Conservation (phyloP, 495 filamentous ascomycete species). For the Neurospora sp. region DNA sequence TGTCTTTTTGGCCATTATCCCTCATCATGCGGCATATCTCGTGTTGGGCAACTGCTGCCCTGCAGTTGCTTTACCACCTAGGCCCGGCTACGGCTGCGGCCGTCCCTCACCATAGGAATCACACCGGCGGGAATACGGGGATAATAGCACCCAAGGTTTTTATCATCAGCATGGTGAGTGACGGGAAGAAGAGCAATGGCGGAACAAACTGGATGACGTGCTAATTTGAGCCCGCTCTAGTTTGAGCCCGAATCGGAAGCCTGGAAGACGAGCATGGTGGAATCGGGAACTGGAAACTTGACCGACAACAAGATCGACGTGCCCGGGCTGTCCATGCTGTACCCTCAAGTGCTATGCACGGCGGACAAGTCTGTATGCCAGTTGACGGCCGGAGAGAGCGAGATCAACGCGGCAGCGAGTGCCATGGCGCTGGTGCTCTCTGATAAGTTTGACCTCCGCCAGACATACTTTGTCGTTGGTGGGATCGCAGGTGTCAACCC, state of each 20-base stretch:
- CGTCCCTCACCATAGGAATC: not conserved
- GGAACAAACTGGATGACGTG: not conserved
- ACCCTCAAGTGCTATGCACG: conserved; percentile 54
- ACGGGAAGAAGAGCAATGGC: not conserved
- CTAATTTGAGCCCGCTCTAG: conserved; percentile 22
- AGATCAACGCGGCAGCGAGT: conserved; percentile 66
- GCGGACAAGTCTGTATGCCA: conserved; percentile 50
- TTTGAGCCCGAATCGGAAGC: conserved; percentile 57
- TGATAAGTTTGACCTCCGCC: conserved; percentile 50
- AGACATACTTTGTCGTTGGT: conserved; percentile 61
- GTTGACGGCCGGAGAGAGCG: conserved; percentile 44
- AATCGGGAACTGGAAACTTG: conserved; percentile 35
- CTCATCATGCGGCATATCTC: not conserved
- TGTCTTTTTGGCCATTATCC: not conserved
- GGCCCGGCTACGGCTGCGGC: not conserved
- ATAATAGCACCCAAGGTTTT: conserved; percentile 56
- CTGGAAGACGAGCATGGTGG: conserved; percentile 53
- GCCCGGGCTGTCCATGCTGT: conserved; percentile 56
- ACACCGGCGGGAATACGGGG: not conserved
- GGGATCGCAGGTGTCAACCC: conserved; percentile 69
- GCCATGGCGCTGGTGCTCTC: conserved; percentile 50
- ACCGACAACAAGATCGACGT: conserved; percentile 55
- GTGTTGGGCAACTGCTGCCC: not conserved
- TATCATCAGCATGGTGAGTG: conserved; percentile 57
- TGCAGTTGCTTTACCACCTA: not conserved